phyloP scores from a whole-genome alignment of 176 grass and related monocot species.

The Triticum urartu region DNA sequence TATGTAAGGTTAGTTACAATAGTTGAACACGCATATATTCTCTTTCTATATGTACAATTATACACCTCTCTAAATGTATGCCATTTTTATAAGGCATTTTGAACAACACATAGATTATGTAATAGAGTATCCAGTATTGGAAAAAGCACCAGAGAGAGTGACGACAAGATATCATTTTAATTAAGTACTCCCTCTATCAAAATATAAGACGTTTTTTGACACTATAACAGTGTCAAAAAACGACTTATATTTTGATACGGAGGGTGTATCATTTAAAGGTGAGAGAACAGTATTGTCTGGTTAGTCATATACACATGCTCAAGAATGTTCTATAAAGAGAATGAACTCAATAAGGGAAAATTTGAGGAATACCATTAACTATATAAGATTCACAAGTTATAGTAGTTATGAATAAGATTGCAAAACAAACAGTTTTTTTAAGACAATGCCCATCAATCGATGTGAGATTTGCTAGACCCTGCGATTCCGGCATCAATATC shows the following conservation, averaged over 20 bases:
- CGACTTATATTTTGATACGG: too few relatives aligned
- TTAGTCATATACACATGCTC: background rate
- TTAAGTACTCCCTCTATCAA: background rate
- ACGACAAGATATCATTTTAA: background rate
- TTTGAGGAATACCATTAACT: background rate
- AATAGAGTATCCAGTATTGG: too few relatives aligned
- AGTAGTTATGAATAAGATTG: background rate
- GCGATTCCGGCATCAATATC: background rate
- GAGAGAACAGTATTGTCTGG: background rate
- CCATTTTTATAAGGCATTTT: background rate
- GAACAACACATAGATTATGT: background rate
- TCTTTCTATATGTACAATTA: background rate
- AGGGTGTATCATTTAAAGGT: background rate
- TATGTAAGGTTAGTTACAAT: background rate
- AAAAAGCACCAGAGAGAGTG: background rate
- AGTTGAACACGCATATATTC: background rate
- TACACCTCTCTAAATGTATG: background rate
- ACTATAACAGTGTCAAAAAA: too few relatives aligned
- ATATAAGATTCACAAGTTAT: background rate
- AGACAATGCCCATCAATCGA: background rate
- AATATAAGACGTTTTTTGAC: too few relatives aligned
- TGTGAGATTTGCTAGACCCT: background rate
- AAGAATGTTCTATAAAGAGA: background rate
- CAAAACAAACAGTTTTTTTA: background rate
- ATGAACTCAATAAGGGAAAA: background rate